Base-by-base conservation (phyloP, 1,284 basidiomycete species). In the Neolentinus lepideus region DNA sequence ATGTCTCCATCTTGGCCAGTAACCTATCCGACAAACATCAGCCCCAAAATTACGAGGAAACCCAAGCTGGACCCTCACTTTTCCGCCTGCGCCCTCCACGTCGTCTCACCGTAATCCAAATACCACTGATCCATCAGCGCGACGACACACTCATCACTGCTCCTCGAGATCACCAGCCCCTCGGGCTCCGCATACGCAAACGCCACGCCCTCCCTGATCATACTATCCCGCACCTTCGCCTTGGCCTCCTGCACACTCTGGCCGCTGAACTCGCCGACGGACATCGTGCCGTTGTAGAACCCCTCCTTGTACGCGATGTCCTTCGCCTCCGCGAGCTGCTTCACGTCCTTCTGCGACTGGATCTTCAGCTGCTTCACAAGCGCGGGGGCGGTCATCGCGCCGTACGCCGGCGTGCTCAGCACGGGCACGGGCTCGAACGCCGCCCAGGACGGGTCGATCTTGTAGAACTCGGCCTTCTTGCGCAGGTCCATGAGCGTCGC, bases 41-140 rank as follows among this genome's bases (percentile, higher is more conserved):
- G 27, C 24, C 16, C 43, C 43, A 4, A 21, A 19, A 16, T 46
- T 6, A n/a, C n/a, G n/a, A n/a, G n/a, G n/a, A n/a, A n/a, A n/a
- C n/a, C n/a, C n/a, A n/a, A n/a, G n/a, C n/a, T n/a, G n/a, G n/a
- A n/a, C n/a, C n/a, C n/a, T 58, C 66, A 91, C 92, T 81, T 86
- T 70, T 94, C 89, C 6, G 94, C 86, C 66, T 91, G 80, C 16
- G 80, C 83, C 71, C 88, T 90, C 97, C 97, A 99, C 38, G 71
- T 70, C 2, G 84, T 69, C 76, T 98, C 95, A 64, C 96, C 97
- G 67, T 99, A 99, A 74, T 99, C 94, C 69, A 99, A 76, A 74
- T 99, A 99, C 95, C 96, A 99, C 73, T 99, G 97, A 69, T 99
- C 97, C 82, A 94, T 96, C 60, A 99, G 77, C 4, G 96, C 95